These are phyloP conservation scores for Lecanicillium sp. DNA, from an alignment of 2,329 filamentous ascomycete species.

Conservation along the genomic window DNA sequence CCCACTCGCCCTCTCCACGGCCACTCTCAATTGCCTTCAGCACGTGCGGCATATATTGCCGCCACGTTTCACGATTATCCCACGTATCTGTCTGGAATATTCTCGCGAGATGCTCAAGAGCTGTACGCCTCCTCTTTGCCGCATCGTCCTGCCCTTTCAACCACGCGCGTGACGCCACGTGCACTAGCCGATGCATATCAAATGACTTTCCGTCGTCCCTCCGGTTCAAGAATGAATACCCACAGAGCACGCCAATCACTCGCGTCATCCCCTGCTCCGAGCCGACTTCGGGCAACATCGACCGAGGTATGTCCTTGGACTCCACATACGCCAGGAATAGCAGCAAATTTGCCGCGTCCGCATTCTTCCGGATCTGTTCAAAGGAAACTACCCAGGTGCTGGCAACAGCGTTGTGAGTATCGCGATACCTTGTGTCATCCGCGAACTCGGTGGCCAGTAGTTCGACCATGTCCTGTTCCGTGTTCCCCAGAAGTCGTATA, in stretches of 20 bases:
- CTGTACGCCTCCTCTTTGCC: neutral
- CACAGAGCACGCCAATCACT: conserved; percentile 1
- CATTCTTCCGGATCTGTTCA: conserved; percentile 6
- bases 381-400: conserved; percentile 3
- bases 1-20: too few species aligned
- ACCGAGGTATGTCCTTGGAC: conserved; percentile 1
- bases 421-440: conserved; percentile 14
- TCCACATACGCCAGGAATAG: conserved; percentile 32
- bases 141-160: neutral
- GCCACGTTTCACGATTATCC: neutral
- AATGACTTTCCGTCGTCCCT: neutral
- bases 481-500: conserved; percentile 20
- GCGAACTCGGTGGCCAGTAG: neutral
- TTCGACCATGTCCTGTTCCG: neutral
- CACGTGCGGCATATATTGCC: neutral
- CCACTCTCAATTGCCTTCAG: too few species aligned
- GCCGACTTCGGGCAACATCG: conserved; percentile 3
- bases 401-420: conserved; percentile 16
- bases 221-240: neutral
- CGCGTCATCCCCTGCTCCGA: conserved; percentile 1
- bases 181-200: conserved; percentile 4
- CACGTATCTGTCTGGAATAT: neutral
- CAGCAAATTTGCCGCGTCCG: conserved; percentile 25
- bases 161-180: neutral
- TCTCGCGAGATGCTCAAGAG: neutral